Evolutionary conservation across 768 basidiomycete species (phyloP).

Genomic region (Mycena alexandri): DNA sequence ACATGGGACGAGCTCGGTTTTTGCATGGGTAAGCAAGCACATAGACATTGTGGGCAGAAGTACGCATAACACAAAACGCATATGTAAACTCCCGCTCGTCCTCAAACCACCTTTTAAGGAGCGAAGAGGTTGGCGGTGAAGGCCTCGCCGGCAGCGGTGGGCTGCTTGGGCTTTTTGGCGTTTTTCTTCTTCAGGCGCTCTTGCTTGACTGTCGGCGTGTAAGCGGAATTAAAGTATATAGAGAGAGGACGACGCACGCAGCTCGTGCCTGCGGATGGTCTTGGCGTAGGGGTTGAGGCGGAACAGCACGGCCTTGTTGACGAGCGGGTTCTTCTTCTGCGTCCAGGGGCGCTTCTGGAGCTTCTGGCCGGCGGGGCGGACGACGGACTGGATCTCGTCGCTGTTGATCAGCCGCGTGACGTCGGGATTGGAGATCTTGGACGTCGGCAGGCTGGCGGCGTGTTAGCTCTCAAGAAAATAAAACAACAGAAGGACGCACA

Average conservation of each 20-base stretch:
- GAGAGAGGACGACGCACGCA: conserved; percentile 69
- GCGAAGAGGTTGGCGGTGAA: conserved; percentile 91
- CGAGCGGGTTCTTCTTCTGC: conserved; percentile 98
- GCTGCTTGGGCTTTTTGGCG: conserved; percentile 74
- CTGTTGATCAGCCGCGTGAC: conserved; percentile 98
- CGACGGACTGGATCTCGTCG: conserved; percentile 96
- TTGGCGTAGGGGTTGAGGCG: conserved; percentile 99
- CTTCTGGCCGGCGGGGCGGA: conserved; percentile 90
- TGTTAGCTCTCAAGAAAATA: conserved; percentile 13
- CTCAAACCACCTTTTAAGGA: conserved; percentile 59
- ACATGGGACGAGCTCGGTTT: too few species aligned
- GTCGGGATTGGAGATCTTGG: conserved; percentile 98
- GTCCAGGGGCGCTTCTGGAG: conserved; percentile 95
- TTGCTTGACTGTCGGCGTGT: conserved; percentile 73
- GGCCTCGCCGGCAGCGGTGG: conserved; percentile 76
- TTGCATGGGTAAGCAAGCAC: conserved; percentile 13
- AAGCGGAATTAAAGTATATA: conserved; percentile 14
- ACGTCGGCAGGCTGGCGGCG: conserved; percentile 80
- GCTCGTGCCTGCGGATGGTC: conserved; percentile 89
- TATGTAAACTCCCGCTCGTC: conserved; percentile 23
- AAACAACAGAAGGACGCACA: conserved; percentile 54
- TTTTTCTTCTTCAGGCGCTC: conserved; percentile 77
- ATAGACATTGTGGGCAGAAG: conserved; percentile 19
- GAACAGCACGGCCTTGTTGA: conserved; percentile 95
- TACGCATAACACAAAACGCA: conserved; percentile 26